phyloP scores from a whole-genome alignment of 1,284 basidiomycete genomes.

The Boletus holoroseus region DNA sequence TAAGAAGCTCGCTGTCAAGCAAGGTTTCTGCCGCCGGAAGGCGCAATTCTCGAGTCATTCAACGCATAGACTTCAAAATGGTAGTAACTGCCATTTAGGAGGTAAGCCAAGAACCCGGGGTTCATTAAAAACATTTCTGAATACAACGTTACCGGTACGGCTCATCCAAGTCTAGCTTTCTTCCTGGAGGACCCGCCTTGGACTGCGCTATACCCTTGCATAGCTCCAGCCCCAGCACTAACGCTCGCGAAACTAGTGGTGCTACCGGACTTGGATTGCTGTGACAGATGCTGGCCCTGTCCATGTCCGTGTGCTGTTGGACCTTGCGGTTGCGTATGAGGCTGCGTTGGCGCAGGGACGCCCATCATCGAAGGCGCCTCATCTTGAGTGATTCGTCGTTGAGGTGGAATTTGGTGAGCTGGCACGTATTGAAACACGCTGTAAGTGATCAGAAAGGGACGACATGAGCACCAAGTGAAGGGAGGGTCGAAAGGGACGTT shows the following conservation, averaged over 20 bases:
- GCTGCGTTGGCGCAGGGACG: slow-evolving; percentile 40
- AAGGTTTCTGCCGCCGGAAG: too few relatives aligned
- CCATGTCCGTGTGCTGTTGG: slow-evolving; percentile 36
- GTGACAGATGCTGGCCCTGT: slow-evolving; percentile 38
- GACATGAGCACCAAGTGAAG: slow-evolving; percentile 4
- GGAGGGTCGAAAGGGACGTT: slow-evolving; percentile 2
- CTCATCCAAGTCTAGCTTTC: slow-evolving; percentile 42
- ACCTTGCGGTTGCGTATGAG: slow-evolving; percentile 36
- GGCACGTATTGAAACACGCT: slow-evolving; percentile 60
- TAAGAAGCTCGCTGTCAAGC: too few relatives aligned
- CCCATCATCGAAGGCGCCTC: slow-evolving; percentile 76
- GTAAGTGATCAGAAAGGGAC: background rate
- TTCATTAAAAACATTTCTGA: background rate
- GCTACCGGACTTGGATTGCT: slow-evolving; percentile 47
- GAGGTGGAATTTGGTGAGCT: slow-evolving; percentile 60
- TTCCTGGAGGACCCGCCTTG: slow-evolving; percentile 39
- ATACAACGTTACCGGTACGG: background rate
- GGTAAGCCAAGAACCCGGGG: background rate
- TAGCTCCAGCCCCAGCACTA: slow-evolving; percentile 41
- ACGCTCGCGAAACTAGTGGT: slow-evolving; percentile 47
- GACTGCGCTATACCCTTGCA: slow-evolving; percentile 32
- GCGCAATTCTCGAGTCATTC: too few relatives aligned
- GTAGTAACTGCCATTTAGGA: too few relatives aligned
- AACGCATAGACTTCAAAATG: background rate
- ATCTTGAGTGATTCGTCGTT: slow-evolving; percentile 69